Conservation (phyloP, 2,329 filamentous ascomycete genomes). For the Graphilbum fragrans region DNA sequence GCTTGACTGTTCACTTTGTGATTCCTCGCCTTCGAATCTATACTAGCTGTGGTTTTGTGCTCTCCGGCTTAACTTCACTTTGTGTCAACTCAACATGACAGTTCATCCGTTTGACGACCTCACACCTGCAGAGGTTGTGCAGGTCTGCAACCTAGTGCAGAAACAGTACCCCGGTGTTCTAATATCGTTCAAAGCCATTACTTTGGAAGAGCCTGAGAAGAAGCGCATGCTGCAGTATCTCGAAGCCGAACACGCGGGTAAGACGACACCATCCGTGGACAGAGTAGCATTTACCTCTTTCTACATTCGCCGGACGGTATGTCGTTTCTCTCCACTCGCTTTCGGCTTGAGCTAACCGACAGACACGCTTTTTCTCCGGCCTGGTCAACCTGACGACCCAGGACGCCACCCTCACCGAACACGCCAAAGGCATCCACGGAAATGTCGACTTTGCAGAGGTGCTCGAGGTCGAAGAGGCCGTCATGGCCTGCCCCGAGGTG, state of each 20-base stretch:
- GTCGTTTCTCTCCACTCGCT: too few relatives aligned
- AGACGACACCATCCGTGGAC: conserved; percentile 15
- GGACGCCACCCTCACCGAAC: conserved; percentile 8
- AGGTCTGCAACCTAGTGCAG: conserved; percentile 1
- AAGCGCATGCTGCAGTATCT: conserved; percentile 31
- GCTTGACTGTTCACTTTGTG: too few relatives aligned
- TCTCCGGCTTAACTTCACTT: too few relatives aligned
- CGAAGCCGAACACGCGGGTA: conserved; percentile 24
- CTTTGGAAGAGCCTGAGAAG: conserved; percentile 37
- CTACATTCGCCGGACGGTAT: not conserved
- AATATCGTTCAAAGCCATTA: conserved; percentile 35
- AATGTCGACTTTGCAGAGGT: conserved; percentile 49
- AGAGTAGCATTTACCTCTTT: conserved; percentile 18
- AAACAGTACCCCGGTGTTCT: conserved; percentile 14
- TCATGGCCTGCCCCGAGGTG: conserved; percentile 41
- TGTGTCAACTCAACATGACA: too few relatives aligned
- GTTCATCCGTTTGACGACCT: conserved; percentile 1
- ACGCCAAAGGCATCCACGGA: conserved; percentile 34
- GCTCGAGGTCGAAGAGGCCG: conserved; percentile 41
- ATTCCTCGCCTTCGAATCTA: too few relatives aligned
- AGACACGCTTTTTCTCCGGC: conserved; percentile 23
- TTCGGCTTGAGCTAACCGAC: conserved; percentile 9
- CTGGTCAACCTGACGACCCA: conserved; percentile 19
- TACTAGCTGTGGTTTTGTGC: too few relatives aligned
- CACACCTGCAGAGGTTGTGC: not conserved